Percentiles rank a stretch among this genome's conserved stretches.
phyloP scores from a whole-genome alignment of 371 early-diverging fungal genomes.

The Mycotypha africana region DNA sequence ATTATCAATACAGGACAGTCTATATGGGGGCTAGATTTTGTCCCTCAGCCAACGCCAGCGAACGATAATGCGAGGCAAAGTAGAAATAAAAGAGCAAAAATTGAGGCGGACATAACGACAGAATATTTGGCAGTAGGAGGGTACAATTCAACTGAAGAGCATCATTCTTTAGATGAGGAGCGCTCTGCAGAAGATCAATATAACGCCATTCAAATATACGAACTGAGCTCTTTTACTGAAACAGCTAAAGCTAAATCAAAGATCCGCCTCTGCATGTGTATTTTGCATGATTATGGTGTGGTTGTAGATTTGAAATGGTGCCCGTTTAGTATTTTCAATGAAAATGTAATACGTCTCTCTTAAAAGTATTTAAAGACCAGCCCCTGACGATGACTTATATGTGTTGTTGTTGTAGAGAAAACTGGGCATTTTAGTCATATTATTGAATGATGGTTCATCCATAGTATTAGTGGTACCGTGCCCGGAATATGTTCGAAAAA shows the following conservation, averaged over 20 bases:
- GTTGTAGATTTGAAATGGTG: constrained; percentile 56
- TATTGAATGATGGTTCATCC: constrained; percentile 54
- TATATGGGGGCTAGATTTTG: constrained; percentile 65
- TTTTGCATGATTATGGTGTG: constrained; percentile 56
- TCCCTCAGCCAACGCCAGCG: constrained; percentile 24
- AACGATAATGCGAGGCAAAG: too few relatives aligned
- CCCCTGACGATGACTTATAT: too few relatives aligned
- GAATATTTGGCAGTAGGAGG: constrained; percentile 63
- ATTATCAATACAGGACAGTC: constrained; percentile 55
- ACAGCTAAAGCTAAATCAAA: neutral
- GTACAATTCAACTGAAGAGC: constrained; percentile 40
- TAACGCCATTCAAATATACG: constrained; percentile 57
- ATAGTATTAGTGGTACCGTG: constrained; percentile 53
- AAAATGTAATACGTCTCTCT: constrained; percentile 10
- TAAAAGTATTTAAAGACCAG: too few relatives aligned
- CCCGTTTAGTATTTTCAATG: constrained; percentile 41
- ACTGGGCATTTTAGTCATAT: constrained; percentile 53
- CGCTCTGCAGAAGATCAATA: constrained; percentile 1
- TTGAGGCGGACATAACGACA: too few relatives aligned
- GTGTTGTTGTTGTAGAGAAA: constrained; percentile 3
- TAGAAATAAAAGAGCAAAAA: constrained; percentile 27
- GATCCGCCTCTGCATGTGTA: constrained; percentile 44
- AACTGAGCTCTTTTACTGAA: constrained; percentile 5
- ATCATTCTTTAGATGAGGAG: constrained; percentile 30
- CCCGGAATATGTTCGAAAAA: constrained; percentile 26